phyloP scores from a whole-genome alignment of 495 filamentous ascomycete genomes.

The Neurospora hispaniola region DNA sequence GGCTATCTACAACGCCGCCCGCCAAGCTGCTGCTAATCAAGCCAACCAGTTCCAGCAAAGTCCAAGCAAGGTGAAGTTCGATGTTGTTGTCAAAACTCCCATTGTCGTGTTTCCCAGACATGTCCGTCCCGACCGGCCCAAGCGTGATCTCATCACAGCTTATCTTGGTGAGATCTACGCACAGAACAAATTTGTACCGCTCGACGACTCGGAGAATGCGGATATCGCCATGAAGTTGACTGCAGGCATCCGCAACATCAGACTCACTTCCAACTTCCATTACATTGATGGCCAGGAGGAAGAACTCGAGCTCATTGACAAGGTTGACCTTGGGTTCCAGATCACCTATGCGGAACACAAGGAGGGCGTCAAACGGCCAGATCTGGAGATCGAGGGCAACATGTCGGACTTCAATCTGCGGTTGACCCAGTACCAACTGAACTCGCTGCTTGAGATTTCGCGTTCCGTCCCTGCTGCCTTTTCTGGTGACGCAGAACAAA shows the following conservation, averaged over 20 bases:
- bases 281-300: slow-evolving; percentile 62
- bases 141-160: slow-evolving; percentile 75
- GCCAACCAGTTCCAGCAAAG: slow-evolving; percentile 87
- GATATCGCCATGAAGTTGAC: slow-evolving; percentile 79
- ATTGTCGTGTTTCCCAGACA: slow-evolving; percentile 86
- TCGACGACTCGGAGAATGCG: slow-evolving; percentile 60
- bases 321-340: slow-evolving; percentile 86
- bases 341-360: slow-evolving; percentile 85
- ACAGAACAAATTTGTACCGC: slow-evolving; percentile 77
- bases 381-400: slow-evolving; percentile 79
- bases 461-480: slow-evolving; percentile 81
- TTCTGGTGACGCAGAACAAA: slow-evolving; percentile 60
- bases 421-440: slow-evolving; percentile 82
- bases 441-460: slow-evolving; percentile 75
- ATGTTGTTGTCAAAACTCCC: slow-evolving; percentile 84
- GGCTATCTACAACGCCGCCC: slow-evolving; percentile 93
- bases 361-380: slow-evolving; percentile 65
- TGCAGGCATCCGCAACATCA: slow-evolving; percentile 83
- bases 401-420: slow-evolving; percentile 88
- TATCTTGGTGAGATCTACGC: slow-evolving; percentile 96
- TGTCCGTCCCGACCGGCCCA: slow-evolving; percentile 45
- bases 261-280: slow-evolving; percentile 81
- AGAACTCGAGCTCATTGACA: slow-evolving; percentile 90
- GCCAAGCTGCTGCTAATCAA: slow-evolving; percentile 89
- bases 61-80: slow-evolving; percentile 82